These are phyloP conservation scores for Digitaria exilis DNA, from an alignment of 202 grass and related monocot species.

Conservation along the genomic window DNA sequence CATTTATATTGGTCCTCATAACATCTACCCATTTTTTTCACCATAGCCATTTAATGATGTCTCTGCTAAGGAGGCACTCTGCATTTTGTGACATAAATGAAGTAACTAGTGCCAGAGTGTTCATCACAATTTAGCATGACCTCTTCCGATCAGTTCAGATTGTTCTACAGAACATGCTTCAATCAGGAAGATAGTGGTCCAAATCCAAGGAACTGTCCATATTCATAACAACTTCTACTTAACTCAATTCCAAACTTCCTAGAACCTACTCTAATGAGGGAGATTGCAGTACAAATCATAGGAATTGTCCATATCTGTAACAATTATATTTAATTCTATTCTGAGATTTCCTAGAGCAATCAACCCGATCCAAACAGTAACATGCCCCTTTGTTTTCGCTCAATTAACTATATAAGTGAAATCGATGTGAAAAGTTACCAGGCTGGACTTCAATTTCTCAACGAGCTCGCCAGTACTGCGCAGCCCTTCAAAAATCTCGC, in stretches of 20 bases:
- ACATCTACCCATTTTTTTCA: neutral
- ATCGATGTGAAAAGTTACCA: slow-evolving; percentile 48
- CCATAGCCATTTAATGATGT: no score
- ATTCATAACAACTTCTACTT: neutral
- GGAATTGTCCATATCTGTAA: neutral
- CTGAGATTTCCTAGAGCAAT: neutral
- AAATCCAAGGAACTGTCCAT: neutral
- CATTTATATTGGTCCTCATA: no score
- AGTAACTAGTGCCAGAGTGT: neutral
- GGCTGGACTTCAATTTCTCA: slow-evolving; percentile 72
- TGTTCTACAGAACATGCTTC: neutral
- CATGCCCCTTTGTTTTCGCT: neutral
- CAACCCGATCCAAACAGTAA: neutral
- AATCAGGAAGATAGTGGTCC: neutral
- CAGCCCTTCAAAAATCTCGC: slow-evolving; percentile 62
- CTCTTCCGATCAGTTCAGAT: neutral
- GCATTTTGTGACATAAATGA: neutral
- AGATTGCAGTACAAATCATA: neutral
- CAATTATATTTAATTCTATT: neutral
- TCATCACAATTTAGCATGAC: neutral
- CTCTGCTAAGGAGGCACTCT: neutral
- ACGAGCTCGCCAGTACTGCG: slow-evolving; percentile 56
- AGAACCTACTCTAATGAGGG: neutral
- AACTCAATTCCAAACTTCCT: neutral
- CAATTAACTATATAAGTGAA: neutral